Conservation (phyloP, 2,329 filamentous ascomycete genomes). For the Venturia asperata region DNA sequence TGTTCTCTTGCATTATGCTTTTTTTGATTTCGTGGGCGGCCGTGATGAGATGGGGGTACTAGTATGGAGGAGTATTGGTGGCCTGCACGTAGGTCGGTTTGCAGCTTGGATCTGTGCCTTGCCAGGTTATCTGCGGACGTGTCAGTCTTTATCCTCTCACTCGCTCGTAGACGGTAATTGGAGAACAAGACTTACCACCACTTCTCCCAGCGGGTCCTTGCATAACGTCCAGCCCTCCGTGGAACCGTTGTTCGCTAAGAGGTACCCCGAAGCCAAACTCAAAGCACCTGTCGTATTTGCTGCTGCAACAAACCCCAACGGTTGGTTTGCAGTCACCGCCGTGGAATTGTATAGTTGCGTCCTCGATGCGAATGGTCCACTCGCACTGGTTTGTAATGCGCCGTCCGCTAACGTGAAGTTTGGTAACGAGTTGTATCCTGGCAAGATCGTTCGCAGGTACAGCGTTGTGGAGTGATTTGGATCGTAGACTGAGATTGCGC, state of each 20-base stretch:
- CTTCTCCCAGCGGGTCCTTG: constrained; percentile 27
- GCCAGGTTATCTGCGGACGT: constrained; percentile 30
- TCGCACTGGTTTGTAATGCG: constrained; percentile 29
- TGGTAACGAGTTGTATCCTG: constrained; percentile 35
- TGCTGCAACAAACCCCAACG: constrained; percentile 31
- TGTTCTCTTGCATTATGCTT: neutral
- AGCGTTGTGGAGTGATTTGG: constrained; percentile 31
- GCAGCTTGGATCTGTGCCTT: constrained; percentile 32
- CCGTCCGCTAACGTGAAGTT: constrained; percentile 33
- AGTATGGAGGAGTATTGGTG: constrained; percentile 34
- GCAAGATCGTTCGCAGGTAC: constrained; percentile 33
- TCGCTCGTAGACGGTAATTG: neutral
- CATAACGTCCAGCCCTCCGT: constrained; percentile 37
- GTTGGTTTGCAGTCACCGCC: constrained; percentile 24
- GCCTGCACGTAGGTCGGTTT: constrained; percentile 34
- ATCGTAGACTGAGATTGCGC: constrained; percentile 22
- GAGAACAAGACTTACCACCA: constrained; percentile 28
- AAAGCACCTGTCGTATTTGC: constrained; percentile 30
- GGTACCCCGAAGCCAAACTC: constrained; percentile 31
- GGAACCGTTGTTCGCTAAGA: constrained; percentile 33
- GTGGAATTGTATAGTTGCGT: constrained; percentile 31
- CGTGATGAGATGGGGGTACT: neutral
- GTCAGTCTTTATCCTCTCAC: constrained; percentile 4
- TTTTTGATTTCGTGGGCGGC: neutral
- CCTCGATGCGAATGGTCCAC: constrained; percentile 27